These are phyloP conservation scores for Candida sanyaensis DNA, from an alignment of 1,139 yeast species.

Conservation along the genomic window DNA sequence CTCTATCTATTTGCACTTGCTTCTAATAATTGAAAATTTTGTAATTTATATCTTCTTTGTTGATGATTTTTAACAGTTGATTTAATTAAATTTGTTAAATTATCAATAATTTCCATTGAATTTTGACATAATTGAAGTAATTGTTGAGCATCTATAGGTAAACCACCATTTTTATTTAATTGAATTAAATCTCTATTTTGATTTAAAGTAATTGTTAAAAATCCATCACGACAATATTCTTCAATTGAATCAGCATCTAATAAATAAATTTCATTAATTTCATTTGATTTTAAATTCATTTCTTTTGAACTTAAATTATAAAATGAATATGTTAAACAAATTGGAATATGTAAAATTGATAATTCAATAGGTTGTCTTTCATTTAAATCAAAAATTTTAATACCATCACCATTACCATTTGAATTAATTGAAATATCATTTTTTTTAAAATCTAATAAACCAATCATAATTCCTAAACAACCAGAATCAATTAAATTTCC, in stretches of 20 bases:
- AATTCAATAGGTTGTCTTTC: conserved; percentile 89
- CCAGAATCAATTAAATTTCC: conserved; percentile 92
- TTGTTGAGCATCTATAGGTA: conserved; percentile 74
- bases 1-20: conserved; percentile 38
- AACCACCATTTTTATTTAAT: conserved; percentile 79
- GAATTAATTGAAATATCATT: conserved; percentile 74
- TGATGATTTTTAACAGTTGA: conserved; percentile 58
- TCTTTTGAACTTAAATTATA: conserved; percentile 62
- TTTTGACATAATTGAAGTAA: conserved; percentile 69
- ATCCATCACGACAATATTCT: conserved; percentile 76
- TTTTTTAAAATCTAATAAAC: conserved; percentile 75
- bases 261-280: conserved; percentile 57
- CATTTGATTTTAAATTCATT: conserved; percentile 69
- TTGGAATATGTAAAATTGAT: conserved; percentile 84
- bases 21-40: conserved; percentile 35
- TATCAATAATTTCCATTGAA: conserved; percentile 66
- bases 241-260: conserved; percentile 81
- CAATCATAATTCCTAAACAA: conserved; percentile 88
- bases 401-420: conserved; percentile 40
- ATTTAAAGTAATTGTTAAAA: conserved; percentile 81
- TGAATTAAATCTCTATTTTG: conserved; percentile 91
- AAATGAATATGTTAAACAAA: conserved; percentile 88
- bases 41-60: conserved; percentile 28
- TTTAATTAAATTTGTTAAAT: conserved; percentile 66
- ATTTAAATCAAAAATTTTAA: conserved; percentile 66